phyloP scores from a whole-genome alignment of 78 protist species.

The Mastigamoeba balamuthi region DNA sequence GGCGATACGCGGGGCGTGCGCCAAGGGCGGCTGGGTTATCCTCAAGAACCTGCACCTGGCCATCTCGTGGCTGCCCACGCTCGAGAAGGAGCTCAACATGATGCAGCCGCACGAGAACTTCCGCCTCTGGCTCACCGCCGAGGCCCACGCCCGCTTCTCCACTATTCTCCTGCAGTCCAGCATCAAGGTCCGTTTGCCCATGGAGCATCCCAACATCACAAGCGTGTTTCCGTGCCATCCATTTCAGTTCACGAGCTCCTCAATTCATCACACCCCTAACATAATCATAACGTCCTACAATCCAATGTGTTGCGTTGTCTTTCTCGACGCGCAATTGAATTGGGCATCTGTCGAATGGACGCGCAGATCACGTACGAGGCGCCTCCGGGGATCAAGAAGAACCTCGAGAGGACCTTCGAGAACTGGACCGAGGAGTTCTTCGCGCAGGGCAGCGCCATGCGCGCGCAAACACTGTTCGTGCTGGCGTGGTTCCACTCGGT shows the following conservation, averaged over 20 bases:
- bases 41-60: constrained; percentile 91
- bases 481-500: constrained; percentile 78
- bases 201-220: too few relatives aligned
- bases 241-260: neutral
- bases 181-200: too few relatives aligned
- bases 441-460: constrained; percentile 43
- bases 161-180: constrained; percentile 42
- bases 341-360: too few relatives aligned
- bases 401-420: constrained; percentile 7
- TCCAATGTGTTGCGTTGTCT: neutral
- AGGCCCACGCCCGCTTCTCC: constrained; percentile 53
- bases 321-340: neutral
- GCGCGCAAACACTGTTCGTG: constrained; percentile 59
- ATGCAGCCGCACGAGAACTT: constrained; percentile 17
- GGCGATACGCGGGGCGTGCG: constrained; percentile 41
- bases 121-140: constrained; percentile 75
- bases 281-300: neutral
- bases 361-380: constrained; percentile 79
- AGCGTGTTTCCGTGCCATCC: neutral
- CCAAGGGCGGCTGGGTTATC: constrained; percentile 76
- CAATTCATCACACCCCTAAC: neutral
- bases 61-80: constrained; percentile 62
- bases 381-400: constrained; percentile 63
- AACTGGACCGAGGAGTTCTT: neutral
- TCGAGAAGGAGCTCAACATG: constrained; percentile 67